Evolutionary conservation across 1,139 yeast genomes (phyloP), one percentile per base, ranked within the genome.

Genomic region (Tardiomyces depauwii): DNA sequence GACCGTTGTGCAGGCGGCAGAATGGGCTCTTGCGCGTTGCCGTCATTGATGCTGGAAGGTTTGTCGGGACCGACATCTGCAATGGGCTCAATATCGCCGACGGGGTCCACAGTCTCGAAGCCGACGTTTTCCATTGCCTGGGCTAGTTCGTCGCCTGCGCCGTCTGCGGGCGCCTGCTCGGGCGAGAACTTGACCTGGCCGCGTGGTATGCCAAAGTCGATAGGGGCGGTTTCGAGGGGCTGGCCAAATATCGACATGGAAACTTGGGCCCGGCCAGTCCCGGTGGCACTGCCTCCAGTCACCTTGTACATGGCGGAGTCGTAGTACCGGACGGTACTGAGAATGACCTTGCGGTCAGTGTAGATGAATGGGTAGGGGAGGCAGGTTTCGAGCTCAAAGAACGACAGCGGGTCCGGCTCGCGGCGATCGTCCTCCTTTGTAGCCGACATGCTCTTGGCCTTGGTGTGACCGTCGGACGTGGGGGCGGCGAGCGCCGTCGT

Each of bases 361-460:
- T 76, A 72, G 39, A 77, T 58, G 44, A 73, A 73, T 28, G 74
- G 66, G 53, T 70, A 77, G 1, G 84, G 82, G 18, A 69, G 65
- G 53, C 82, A 76, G 0, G 87, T 77, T 52, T 81, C 86, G 47
- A 82, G 74, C 57, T 81, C 88, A 39, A 78, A 76, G 50, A 76
- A 76, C 0, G 82, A 72, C 39, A 80, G 61, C 1, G 83, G 80
- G 44, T 68, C 65, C 2, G 48, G 49, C n/a, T 38, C 32, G 21
- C 39, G 18, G 16, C 16, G 30, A 32, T 27, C n/a, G n/a, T n/a
- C n/a, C n/a, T n/a, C n/a, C n/a, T n/a, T n/a, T n/a, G n/a, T n/a
- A n/a, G n/a, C n/a, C n/a, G n/a, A n/a, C n/a, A n/a, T n/a, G n/a
- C n/a, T n/a, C n/a, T n/a, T n/a, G n/a, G n/a, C n/a, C n/a, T n/a